Evolutionary conservation across 768 basidiomycete species (phyloP).

Genomic region (Suillus paluster): DNA sequence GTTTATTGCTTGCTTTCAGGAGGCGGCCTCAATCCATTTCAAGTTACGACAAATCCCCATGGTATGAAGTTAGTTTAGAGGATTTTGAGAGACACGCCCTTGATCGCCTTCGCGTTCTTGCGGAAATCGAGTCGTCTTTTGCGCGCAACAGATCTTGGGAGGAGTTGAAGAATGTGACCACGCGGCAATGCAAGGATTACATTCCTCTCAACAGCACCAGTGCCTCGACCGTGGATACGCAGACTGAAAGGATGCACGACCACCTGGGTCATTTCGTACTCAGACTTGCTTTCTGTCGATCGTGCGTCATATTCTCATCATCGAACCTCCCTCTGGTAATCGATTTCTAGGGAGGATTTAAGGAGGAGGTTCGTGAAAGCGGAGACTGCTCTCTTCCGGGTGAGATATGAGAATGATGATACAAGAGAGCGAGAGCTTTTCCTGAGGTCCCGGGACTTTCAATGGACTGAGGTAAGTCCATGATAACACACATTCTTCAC

Average conservation of each 20-base stretch:
- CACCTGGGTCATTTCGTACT: slow-evolving; percentile 93
- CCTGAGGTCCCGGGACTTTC: slow-evolving; percentile 64
- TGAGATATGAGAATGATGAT: slow-evolving; percentile 76
- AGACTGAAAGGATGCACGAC: slow-evolving; percentile 77
- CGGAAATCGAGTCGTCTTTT: slow-evolving; percentile 89
- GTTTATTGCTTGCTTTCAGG: slow-evolving; percentile 6
- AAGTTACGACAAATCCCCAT: slow-evolving; percentile 88
- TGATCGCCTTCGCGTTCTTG: slow-evolving; percentile 83
- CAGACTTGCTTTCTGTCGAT: slow-evolving; percentile 92
- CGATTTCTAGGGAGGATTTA: slow-evolving; percentile 76
- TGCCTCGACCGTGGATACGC: slow-evolving; percentile 49
- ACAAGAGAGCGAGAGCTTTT: slow-evolving; percentile 65
- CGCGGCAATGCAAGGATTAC: slow-evolving; percentile 71
- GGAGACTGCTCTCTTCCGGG: slow-evolving; percentile 81
- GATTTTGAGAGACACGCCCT: slow-evolving; percentile 94
- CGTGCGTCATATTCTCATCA: slow-evolving; percentile 59
- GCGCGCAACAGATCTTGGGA: slow-evolving; percentile 84
- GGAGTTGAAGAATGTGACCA: slow-evolving; percentile 70
- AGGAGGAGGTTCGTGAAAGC: slow-evolving; percentile 87
- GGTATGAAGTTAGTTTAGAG: slow-evolving; percentile 89
- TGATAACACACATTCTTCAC: not conserved
- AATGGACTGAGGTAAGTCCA: slow-evolving; percentile 60
- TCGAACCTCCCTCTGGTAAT: not conserved
- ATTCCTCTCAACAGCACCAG: slow-evolving; percentile 68
- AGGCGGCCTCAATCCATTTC: slow-evolving; percentile 14